phyloP scores from a whole-genome alignment of 768 basidiomycete genomes.

The Lepiota brunneoincarnata region DNA sequence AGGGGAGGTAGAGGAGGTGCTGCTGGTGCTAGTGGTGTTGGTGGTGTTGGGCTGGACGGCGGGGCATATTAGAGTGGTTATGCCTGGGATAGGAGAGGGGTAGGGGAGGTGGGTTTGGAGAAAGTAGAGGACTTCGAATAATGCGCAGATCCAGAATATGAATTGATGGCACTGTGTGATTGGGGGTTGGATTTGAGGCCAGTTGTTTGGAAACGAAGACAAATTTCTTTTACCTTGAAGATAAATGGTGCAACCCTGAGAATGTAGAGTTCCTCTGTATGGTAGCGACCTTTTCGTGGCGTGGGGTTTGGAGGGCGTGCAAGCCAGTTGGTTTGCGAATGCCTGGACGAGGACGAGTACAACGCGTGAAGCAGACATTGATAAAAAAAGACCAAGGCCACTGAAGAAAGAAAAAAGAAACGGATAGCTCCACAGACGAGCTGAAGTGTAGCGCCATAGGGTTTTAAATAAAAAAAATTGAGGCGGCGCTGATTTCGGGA shows the following conservation, averaged over 20 bases:
- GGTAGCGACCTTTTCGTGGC: conserved; percentile 45
- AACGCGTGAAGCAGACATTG: conserved; percentile 50
- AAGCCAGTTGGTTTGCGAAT: conserved; percentile 47
- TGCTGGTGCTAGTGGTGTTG: too few species aligned
- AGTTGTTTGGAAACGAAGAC: too few species aligned
- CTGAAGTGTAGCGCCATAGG: neutral
- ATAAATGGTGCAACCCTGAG: conserved; percentile 55
- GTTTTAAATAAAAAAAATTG: conserved; percentile 15
- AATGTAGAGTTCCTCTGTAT: conserved; percentile 48
- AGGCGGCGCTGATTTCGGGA: neutral
- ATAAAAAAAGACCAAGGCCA: neutral
- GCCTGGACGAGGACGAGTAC: conserved; percentile 48
- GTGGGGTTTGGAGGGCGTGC: conserved; percentile 59
- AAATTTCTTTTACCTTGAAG: conserved; percentile 47
- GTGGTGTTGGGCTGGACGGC: conserved; percentile 18
- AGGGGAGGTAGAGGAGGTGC: too few species aligned
- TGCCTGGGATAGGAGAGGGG: conserved; percentile 29
- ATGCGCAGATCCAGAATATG: conserved; percentile 47
- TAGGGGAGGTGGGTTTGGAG: conserved; percentile 27
- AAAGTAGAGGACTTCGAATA: conserved; percentile 48
- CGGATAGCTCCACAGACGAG: neutral
- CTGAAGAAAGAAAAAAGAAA: neutral
- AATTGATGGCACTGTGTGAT: conserved; percentile 43
- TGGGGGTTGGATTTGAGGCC: neutral
- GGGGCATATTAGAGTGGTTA: conserved; percentile 31